Base-by-base conservation (phyloP, 768 basidiomycete genomes). In the Gymnopilus dilepis region DNA sequence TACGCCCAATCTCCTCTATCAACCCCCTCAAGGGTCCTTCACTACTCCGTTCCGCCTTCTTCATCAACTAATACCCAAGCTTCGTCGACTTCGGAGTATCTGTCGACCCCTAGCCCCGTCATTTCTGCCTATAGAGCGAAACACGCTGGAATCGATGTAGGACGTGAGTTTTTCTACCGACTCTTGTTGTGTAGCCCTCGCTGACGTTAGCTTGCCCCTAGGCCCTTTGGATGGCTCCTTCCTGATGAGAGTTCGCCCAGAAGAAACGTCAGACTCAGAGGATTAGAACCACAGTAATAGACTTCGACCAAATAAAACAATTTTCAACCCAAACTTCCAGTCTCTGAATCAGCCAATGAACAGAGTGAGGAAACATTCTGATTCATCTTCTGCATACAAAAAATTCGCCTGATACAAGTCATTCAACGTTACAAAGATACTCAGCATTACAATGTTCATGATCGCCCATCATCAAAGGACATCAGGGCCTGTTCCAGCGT, bases 101-200 rank as follows among this genome's bases (percentile, higher is more conserved):
- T 74, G 41, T 58, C 76, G 31, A 76, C 78, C 0, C 81, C 80
- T 0, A 80, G 79, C 56, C 81, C 82, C 19, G 73, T 77, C 2
- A 70, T 81, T 17, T 76, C 78, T 4, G 77, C 81, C 2, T 82
- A 80, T 55, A 68, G 79, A 59, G 80, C 79, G 9, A 81, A 77
- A 60, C 77, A 80, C 48, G 56, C 67, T 1, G 73, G 62, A 19
- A 67, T 67, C 22, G 74, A 75, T 48, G 64, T 77, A 28, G 82
- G 80, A 19, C 78, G 80, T 81, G 55, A 65, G 79, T 70, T 37
- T 50, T 17, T 33, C 41, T n/a, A 19, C 59, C 26, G 1, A 33
- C 21, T 1, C 55, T 28, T 52, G 7, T 21, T 15, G 19, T 19
- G 50, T 33, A 21, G 38, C n/a, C 26, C n/a, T 22, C 2, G 12